phyloP scores from a whole-genome alignment of 2,329 filamentous ascomycete genomes.

The Penicillium sp. region DNA sequence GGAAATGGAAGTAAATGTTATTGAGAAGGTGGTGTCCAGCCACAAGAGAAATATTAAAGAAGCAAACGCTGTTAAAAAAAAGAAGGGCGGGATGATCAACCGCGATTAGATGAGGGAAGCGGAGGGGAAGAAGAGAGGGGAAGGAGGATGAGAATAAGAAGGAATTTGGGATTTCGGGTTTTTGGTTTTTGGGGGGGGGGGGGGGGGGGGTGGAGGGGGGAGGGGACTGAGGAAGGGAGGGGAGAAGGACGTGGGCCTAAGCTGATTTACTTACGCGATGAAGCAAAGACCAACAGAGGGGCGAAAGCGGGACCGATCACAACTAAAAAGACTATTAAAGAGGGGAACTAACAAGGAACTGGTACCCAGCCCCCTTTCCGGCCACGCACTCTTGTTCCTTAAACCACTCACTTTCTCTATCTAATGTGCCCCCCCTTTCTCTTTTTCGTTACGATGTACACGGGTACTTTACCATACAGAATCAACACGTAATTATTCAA shows the following conservation, averaged over 20 bases:
- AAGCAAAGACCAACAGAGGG: constrained; percentile 12
- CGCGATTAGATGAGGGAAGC: constrained; percentile 18
- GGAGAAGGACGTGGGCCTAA: constrained; percentile 22
- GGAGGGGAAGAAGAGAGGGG: constrained; percentile 18
- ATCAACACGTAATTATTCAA: constrained; percentile 23
- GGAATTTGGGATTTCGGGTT: constrained; percentile 19
- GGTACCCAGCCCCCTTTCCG: constrained; percentile 11
- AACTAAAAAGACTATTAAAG: background rate
- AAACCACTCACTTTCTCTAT: constrained; percentile 6
- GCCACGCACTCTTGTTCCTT: constrained; percentile 25
- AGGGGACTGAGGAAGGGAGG: constrained; percentile 14
- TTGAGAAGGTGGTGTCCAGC: constrained; percentile 38
- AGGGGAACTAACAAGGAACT: background rate
- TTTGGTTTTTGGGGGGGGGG: constrained; percentile 13
- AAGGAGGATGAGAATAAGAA: constrained; percentile 22
- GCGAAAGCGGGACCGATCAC: constrained; percentile 20
- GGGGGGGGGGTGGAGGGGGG: constrained; percentile 7
- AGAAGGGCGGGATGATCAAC: constrained; percentile 25
- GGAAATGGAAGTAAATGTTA: constrained; percentile 17
- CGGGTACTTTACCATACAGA: constrained; percentile 14
- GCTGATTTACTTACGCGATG: constrained; percentile 22
- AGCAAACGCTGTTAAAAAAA: constrained; percentile 18
- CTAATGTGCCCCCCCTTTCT: constrained; percentile 6
- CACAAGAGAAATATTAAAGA: constrained; percentile 27
- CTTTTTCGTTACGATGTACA: background rate